Base-by-base conservation (phyloP, 768 basidiomycete species). In the Leccinellum rugosiceps region DNA sequence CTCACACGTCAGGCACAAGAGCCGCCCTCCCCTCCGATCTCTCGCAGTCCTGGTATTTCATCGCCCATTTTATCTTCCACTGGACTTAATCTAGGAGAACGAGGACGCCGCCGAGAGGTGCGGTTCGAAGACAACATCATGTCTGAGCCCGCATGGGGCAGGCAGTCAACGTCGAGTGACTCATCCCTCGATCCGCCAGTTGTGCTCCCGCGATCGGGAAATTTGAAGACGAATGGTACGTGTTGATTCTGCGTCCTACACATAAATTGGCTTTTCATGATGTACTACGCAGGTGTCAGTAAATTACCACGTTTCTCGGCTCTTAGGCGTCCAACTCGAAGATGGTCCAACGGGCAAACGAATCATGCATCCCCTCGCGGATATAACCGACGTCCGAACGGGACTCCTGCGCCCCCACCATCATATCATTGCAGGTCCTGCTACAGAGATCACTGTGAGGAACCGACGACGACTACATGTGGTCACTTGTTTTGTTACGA, bases 401-500 rank as follows among this genome's bases (percentile, higher is more conserved):
- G 51, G 35, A 17, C 43, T 15, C 47, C 58, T 7, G 17, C 45
- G 17, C 47, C 58, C 3, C 17, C 57, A 25, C 55, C 61, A 7
- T 70, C 67, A 10, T 72, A 72, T 43, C 79, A 83, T 56, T 85
- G 82, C 56, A 76, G 85, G 51, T 69, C 74, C 1, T 86, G 83
- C 62, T 72, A 76, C 25, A 69, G 66, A 31, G 77, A 83, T 55
- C 72, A 77, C 31, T 83, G 81, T 61, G 75, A 78, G 25, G 78
- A 82, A 59, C 78, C 80, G 41, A 84, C 83, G 26, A 83, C 80
- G 34, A 84, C 81, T 4, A 80, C 82, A 73, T 86, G 85, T 63
- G 85, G 85, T 9, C 85, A 86, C 59, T 69, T 86, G 28, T 86
- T 86, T 61, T 86, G 85, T 62, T 76, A 83, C 56, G 64, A 58